Base-by-base conservation (phyloP, 768 basidiomycete genomes). In the Cystobasidium tubakii region DNA sequence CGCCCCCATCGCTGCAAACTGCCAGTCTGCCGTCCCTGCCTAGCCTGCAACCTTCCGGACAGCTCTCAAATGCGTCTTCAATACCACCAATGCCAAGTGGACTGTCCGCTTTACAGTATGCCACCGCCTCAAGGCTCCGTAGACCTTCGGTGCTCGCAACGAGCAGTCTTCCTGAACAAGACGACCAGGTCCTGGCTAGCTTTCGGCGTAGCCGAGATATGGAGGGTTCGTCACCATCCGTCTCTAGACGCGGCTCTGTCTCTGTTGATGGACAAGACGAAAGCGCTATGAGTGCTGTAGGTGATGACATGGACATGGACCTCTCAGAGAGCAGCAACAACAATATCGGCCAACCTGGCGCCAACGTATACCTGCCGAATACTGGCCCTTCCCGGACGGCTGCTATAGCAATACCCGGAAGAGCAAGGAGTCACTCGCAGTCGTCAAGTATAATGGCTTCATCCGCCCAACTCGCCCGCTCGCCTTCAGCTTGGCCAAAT, bases 301-400 rank as follows among this genome's bases (percentile, higher is more conserved):
- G 46, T 3, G 57, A 33, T 4, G 57, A 62, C 57, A 39, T 62
- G 4, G 57, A 62, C 57, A 62, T 62, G 57, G 57, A 62, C 25
- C 10, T 62, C 15, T 12, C 36, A 39, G 57, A 62, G 3, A 23
- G 36, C 57, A 23, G 4, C 25, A 9, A 50, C 21, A 50, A 15
- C 46, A 50, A 21, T 50, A 50, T 9, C 46, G 46, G 10, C 21
- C 46, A 50, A n/a, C 21, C 46, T 50, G 21, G 4, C 21, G 4
- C 21, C 15, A 17, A 15, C 21, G 4, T n/a, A 4, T 3, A n/a
- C 46, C 4, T 15, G 46, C 46, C 46, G 4, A 50, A 4, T 12
- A 21, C n/a, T 12, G 46, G 21, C 21, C 7, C 21, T 19, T 50
- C 46, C 15, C 46, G 21, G n/a, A 50, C 46, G 4, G 10, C 46